Base-by-base conservation (phyloP, 306 rosid species). In the Acmispon strigosus region DNA sequence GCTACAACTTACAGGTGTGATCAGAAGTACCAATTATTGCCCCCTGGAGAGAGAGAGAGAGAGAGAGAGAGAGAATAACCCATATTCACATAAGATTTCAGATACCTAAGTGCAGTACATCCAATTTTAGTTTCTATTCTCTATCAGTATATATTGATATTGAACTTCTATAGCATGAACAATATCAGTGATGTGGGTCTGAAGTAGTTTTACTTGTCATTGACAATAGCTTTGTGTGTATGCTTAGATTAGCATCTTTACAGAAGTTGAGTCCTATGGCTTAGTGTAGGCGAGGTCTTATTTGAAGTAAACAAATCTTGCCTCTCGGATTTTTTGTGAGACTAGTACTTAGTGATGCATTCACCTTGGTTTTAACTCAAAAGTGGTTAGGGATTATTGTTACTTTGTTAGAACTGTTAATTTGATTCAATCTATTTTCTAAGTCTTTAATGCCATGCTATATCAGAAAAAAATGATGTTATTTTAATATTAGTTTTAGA, bases 1-100 rank as follows among this genome's bases (percentile, higher is more conserved):
- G 99, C 99, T 54, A 91, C 99, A 49, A 95, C 99, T 15, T 95
- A 95, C 87, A 91, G 97, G 99, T 95, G 54, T 68, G 69, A 63
- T 73, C 51, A 48, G 17, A 62, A 73, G 20, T 51, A 14, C 48
- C 62, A 27, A 45, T 52, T 70, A n/a, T 20, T 51, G 0, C 62
- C 9, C 56, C 14, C 55, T 6, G 3, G 32, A 27, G 32, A 27
- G 2, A 27, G 32, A 27, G 32, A 27, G 32, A 27, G 17, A 15
- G 15, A 18, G 15, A 18, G 66, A 61, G 32, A 61, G 37, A 41
- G 18, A 10, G 17, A 41, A 11, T 41, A 41, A 9, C n/a, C 58
- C 37, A 17, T 29, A 15, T 44, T 5, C 67, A 45, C 45, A 24
- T 60, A 44, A 47, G 17, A 18, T 72, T 22, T 58, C n/a, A 10